phyloP scores from a whole-genome alignment of 441 rosid genomes.

The Pelargonium australe region DNA sequence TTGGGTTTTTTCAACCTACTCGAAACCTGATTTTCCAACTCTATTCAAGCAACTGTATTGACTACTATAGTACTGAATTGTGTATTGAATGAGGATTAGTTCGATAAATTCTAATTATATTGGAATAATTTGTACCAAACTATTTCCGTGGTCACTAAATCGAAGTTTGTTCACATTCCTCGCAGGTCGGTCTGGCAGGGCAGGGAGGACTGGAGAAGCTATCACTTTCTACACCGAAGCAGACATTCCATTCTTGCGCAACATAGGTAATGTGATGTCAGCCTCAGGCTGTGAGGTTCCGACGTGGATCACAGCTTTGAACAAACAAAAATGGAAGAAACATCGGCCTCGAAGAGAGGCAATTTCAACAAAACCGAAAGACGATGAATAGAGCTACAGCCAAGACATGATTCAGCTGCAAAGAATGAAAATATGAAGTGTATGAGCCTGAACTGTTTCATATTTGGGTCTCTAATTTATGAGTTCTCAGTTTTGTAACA shows the following conservation, averaged over 20 bases:
- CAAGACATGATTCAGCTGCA: neutral
- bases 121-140: neutral
- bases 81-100: too few species aligned
- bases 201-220: conserved; percentile 88
- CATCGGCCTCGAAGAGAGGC: conserved; percentile 72
- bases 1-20: too few species aligned
- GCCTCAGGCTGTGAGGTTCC: conserved; percentile 90
- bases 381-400: conserved; percentile 10
- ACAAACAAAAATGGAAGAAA: conserved; percentile 69
- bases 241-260: conserved; percentile 65
- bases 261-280: conserved; percentile 73
- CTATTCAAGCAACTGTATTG: too few species aligned
- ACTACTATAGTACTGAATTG: too few species aligned
- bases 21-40: too few species aligned
- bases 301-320: conserved; percentile 62
- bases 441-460: neutral
- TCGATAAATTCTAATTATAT: too few species aligned
- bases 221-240: conserved; percentile 77
- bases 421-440: neutral
- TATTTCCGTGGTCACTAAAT: neutral
- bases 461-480: neutral
- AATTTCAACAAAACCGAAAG: conserved; percentile 57
- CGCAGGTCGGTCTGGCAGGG: conserved; percentile 86
- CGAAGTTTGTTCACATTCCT: conserved; percentile 4
- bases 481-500: neutral